phyloP scores from a whole-genome alignment of 352 stramenopile genomes.

The Aphanomyces euteiches region DNA sequence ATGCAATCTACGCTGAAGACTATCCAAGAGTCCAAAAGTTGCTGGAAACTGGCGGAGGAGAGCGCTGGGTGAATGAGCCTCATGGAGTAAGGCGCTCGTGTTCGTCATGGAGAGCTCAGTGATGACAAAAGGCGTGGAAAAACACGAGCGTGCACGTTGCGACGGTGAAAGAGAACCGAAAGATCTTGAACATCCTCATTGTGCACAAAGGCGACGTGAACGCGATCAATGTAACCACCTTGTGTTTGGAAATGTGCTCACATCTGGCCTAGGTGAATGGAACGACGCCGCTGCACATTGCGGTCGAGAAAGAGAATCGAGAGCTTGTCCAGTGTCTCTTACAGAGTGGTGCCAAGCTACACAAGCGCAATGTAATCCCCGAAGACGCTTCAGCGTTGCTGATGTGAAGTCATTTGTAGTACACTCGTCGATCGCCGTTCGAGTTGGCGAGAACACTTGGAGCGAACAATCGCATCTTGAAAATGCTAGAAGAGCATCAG shows the following conservation, averaged over 20 bases:
- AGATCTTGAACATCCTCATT: conserved; percentile 21
- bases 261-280: conserved; percentile 24
- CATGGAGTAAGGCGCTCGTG: background rate
- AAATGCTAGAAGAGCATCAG: conserved; percentile 10
- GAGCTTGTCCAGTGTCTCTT: conserved; percentile 27
- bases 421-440: conserved; percentile 8
- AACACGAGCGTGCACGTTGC: conserved; percentile 25
- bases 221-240: conserved; percentile 24
- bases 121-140: conserved; percentile 14
- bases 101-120: background rate
- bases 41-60: background rate
- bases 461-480: background rate
- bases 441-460: conserved; percentile 10
- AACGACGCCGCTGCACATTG: conserved; percentile 26
- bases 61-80: background rate
- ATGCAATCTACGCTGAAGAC: conserved; percentile 27
- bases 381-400: background rate
- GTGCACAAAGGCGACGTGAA: conserved; percentile 27
- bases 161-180: conserved; percentile 21
- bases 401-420: background rate
- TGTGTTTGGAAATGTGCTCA: background rate
- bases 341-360: conserved; percentile 8
- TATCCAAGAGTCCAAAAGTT: conserved; percentile 11
- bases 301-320: conserved; percentile 5
- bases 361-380: conserved; percentile 22